Evolutionary conservation across 495 filamentous ascomycete genomes (phyloP).

Genomic region (Penicillium simplicissimum): DNA sequence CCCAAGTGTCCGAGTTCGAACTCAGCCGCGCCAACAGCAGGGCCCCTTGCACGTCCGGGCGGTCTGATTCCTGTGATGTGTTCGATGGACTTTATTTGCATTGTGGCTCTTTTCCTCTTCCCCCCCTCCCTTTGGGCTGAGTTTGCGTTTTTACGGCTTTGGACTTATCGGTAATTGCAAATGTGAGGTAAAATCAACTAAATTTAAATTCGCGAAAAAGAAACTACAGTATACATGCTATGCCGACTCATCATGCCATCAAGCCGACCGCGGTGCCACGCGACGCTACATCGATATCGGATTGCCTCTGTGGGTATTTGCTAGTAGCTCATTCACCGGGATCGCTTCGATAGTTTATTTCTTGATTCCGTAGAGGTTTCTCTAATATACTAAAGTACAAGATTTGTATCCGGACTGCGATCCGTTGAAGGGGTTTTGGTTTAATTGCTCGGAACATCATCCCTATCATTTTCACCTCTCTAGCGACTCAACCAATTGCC

Average conservation of each 20-base stretch:
- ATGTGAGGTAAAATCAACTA: background rate
- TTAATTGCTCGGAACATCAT: background rate
- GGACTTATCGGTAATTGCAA: background rate
- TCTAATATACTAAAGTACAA: no score
- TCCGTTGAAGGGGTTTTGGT: background rate
- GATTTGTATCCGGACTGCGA: no score
- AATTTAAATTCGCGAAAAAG: background rate
- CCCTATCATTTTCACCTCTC: background rate
- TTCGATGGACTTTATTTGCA: background rate
- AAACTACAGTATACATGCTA: background rate
- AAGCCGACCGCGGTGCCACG: background rate
- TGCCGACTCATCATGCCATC: background rate
- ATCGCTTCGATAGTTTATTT: background rate
- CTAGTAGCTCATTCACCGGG: background rate
- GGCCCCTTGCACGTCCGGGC: background rate
- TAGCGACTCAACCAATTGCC: background rate
- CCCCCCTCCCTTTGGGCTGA: background rate
- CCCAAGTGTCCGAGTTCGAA: background rate
- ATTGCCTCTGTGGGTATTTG: background rate
- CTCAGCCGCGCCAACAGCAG: background rate
- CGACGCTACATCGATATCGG: background rate
- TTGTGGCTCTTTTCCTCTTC: no score
- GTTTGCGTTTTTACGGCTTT: background rate
- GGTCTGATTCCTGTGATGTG: slow-evolving; percentile 1
- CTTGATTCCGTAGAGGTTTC: no score